These are phyloP conservation scores for Scutellaria minor DNA, from an alignment of 257 asterid genomes.

Conservation along the genomic window DNA sequence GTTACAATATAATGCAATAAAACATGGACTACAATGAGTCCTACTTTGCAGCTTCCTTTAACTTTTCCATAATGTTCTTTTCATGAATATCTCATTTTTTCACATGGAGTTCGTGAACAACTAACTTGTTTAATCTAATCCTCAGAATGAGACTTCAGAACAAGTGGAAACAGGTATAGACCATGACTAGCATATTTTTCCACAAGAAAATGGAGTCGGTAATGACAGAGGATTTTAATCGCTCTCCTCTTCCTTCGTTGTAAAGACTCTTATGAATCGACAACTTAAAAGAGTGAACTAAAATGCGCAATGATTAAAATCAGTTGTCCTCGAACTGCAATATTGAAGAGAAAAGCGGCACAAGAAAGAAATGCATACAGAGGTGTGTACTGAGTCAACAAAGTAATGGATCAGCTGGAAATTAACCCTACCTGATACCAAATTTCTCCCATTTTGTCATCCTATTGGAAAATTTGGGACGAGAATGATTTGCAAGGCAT, in stretches of 20 bases:
- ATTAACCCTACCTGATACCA: constrained; percentile 31
- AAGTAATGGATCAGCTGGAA: constrained; percentile 27
- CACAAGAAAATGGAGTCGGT: not conserved
- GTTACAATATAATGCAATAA: not conserved
- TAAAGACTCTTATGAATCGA: not conserved
- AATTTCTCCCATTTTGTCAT: constrained; percentile 24
- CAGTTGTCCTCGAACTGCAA: not conserved
- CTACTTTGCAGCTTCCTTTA: constrained; percentile 28
- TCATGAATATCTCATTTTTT: constrained; percentile 29
- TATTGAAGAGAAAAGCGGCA: not conserved
- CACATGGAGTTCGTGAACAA: not conserved
- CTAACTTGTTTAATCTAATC: not conserved
- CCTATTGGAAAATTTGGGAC: constrained; percentile 21
- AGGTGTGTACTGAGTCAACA: constrained; percentile 22
- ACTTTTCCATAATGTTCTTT: not conserved
- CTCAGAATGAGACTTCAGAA: not conserved
- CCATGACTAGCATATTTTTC: not conserved
- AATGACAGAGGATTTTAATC: not conserved
- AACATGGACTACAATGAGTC: constrained; percentile 25
- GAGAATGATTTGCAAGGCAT: not conserved
- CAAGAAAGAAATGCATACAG: constrained; percentile 2
- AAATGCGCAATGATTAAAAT: not conserved
- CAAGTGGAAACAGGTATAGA: constrained; percentile 1
- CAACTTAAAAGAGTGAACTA: not conserved
- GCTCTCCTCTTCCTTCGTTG: constrained; percentile 1